Base-by-base conservation (phyloP, 805 yeast genomes). In the Peterozyma toletana region DNA sequence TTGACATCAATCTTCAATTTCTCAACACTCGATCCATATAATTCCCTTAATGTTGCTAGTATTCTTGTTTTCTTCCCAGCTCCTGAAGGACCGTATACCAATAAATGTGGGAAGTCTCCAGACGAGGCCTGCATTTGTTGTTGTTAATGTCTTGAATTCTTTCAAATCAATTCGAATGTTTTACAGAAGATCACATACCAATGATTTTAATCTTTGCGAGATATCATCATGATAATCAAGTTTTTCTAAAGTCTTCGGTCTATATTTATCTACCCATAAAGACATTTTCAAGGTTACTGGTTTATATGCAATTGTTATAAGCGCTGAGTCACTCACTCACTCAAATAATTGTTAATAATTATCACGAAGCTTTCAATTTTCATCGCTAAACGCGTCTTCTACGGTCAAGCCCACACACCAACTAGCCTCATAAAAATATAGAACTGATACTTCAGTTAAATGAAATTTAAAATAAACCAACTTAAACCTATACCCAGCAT, bases 41-140 rank as follows among this genome's bases (percentile, higher is more conserved):
- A 71, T 52, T 87, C 87, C 44, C 78, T 72, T 42, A 93, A 64
- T 2, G 95, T 72, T 6, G 95, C 80, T 62, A 88, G 73, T 7
- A 89, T 85, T 50, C 99, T 76, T 9, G 99, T 93, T 68, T 93
- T 95, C 60, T 93, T 93, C 46, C 99, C 99, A 13, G 95, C 87
- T 4, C 99, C 99, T 33, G 89, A 80, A 1, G 99, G 98, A 0
- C 99, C 99, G 59, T 91, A 91, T 2, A 93, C 77, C 27, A 93
- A 67, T 39, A 93, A 63, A 66, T 93, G 99, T 2, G 99, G 99
- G 56, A 93, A 82, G 60, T 93, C 97, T 0, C 89, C 90, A 2
- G 86, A 75, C 0, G 74, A 60, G 0, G 83, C 77, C 47, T 58
- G 56, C n/a, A 38, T n/a, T 15, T 21, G n/a, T 34, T 16, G 37